A percentile compares a stretch with the other conserved stretches of the same genome.
Evolutionary conservation across 2,329 filamentous ascomycete species (phyloP).

Genomic region (Colletotrichum tamarilloi): DNA sequence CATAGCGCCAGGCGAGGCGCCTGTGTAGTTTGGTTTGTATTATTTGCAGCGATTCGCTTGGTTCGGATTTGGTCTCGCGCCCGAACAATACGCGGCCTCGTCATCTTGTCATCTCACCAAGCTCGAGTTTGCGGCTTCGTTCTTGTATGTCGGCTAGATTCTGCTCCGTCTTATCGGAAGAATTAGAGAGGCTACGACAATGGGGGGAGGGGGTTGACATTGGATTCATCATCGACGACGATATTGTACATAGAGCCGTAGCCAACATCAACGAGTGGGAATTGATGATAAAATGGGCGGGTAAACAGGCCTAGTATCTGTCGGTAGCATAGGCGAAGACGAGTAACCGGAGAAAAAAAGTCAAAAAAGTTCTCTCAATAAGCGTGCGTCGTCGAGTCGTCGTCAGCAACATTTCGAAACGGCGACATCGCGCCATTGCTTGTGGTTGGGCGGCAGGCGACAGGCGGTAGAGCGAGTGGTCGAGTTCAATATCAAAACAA

Average conservation of each 20-base stretch:
- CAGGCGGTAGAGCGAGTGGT: background rate
- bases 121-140: background rate
- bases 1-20: background rate
- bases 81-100: constrained; percentile 1
- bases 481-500: constrained; percentile 23
- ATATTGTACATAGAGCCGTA: background rate
- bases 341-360: background rate
- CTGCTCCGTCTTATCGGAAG: background rate
- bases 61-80: constrained; percentile 11
- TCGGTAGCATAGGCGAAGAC: background rate
- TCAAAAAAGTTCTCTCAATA: background rate
- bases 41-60: constrained; percentile 3
- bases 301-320: no score
- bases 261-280: background rate
- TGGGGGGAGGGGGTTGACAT: background rate
- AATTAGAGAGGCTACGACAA: background rate
- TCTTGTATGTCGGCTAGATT: background rate
- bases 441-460: constrained; percentile 1
- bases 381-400: constrained; percentile 18
- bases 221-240: background rate
- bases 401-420: constrained; percentile 23
- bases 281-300: background rate
- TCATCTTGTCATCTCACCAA: background rate
- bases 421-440: constrained; percentile 14
- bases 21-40: background rate